Conservation (phyloP, 2,329 filamentous ascomycete genomes). For the Rasamsonia emersonii region DNA sequence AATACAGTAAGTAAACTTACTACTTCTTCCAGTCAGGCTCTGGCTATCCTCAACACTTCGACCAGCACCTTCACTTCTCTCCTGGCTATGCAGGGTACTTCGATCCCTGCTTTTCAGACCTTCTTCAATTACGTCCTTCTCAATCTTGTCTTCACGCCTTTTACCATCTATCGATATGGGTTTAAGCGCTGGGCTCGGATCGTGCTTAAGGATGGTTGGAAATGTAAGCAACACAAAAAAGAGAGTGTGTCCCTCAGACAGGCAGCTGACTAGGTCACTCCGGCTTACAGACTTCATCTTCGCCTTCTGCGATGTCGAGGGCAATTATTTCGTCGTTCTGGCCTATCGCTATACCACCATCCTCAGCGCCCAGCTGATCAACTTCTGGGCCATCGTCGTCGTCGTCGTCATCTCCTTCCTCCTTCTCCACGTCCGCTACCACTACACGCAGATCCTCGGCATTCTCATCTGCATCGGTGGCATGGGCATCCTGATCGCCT, state of each 20-base stretch:
- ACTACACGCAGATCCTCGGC: conserved; percentile 71
- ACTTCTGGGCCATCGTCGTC: conserved; percentile 96
- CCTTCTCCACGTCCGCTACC: conserved; percentile 82
- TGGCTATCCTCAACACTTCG: conserved; percentile 81
- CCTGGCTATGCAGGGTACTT: conserved; percentile 59
- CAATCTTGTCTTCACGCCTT: conserved; percentile 68
- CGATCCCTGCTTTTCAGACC: conserved; percentile 89
- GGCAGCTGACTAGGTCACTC: not conserved
- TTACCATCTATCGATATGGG: conserved; percentile 73
- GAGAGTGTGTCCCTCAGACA: not conserved
- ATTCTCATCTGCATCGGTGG: conserved; percentile 89
- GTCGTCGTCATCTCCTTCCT: conserved; percentile 79
- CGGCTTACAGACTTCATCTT: conserved; percentile 62
- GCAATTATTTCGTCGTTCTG: conserved; percentile 95
- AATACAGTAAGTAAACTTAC: not conserved
- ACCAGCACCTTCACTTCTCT: conserved; percentile 87
- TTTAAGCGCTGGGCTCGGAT: conserved; percentile 59
- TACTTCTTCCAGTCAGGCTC: conserved; percentile 52
- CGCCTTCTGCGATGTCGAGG: conserved; percentile 86
- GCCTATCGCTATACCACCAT: conserved; percentile 91
- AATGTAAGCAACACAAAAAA: conserved; percentile 48
- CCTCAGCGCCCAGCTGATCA: conserved; percentile 86
- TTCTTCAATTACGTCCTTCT: conserved; percentile 91
- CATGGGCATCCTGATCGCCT: conserved; percentile 76
- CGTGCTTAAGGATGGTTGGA: conserved; percentile 69